Evolutionary conservation across 176 grass and related monocot genomes (phyloP).

Genomic region (Microstegium vimineum): DNA sequence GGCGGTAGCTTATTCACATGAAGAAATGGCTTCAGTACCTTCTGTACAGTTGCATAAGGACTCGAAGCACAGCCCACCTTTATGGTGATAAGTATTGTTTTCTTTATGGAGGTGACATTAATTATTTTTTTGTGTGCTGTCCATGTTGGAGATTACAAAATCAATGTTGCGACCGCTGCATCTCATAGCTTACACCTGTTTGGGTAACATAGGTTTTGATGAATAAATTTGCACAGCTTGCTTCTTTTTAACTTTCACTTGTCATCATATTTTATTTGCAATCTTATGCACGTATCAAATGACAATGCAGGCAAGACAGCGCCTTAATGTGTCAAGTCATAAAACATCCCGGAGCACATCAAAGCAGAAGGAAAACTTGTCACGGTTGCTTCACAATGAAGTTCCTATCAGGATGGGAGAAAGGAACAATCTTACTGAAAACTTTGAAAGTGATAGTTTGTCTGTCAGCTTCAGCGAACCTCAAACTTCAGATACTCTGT

Average conservation of each 20-base stretch:
- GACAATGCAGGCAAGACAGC: slow-evolving; percentile 30
- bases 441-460: slow-evolving; percentile 16
- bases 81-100: not conserved
- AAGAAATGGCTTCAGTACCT: not conserved
- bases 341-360: slow-evolving; percentile 25
- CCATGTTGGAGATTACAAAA: too few species aligned
- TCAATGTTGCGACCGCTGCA: too few species aligned
- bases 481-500: slow-evolving; percentile 1
- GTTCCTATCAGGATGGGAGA: slow-evolving; percentile 15
- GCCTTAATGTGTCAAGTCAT: slow-evolving; percentile 14
- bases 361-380: slow-evolving; percentile 48
- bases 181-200: too few species aligned
- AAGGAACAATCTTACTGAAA: slow-evolving; percentile 34
- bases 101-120: too few species aligned
- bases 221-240: not conserved
- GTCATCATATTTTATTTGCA: slow-evolving; percentile 4
- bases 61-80: too few species aligned
- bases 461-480: slow-evolving; percentile 15
- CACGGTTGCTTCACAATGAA: slow-evolving; percentile 18
- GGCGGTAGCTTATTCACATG: too few species aligned
- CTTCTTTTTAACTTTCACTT: too few species aligned
- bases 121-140: too few species aligned
- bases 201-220: not conserved
- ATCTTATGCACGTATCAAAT: slow-evolving; percentile 15
- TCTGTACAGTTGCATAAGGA: not conserved